These are phyloP conservation scores for Aspergillus sp. DNA, from an alignment of 2,329 filamentous ascomycete genomes.

Conservation along the genomic window DNA sequence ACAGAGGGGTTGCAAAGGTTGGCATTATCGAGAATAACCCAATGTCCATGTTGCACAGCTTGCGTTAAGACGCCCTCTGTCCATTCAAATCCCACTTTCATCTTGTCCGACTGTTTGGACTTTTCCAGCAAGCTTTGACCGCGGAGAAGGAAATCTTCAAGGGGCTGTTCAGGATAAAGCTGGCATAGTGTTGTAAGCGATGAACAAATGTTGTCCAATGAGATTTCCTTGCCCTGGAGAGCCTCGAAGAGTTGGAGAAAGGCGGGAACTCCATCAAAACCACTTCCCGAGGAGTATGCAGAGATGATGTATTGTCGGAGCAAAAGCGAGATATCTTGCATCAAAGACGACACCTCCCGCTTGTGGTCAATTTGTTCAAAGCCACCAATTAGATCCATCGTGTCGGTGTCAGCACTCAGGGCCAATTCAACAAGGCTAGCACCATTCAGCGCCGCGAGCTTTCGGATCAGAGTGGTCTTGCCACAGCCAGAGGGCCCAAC, in stretches of 20 bases:
- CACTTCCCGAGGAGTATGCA: slow-evolving; percentile 24
- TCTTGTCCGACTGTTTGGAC: slow-evolving; percentile 60
- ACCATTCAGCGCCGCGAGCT: slow-evolving; percentile 77
- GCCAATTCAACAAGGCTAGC: slow-evolving; percentile 77
- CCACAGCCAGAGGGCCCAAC: slow-evolving; percentile 83
- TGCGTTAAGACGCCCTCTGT: slow-evolving; percentile 89
- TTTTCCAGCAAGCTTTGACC: slow-evolving; percentile 53
- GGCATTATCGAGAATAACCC: slow-evolving; percentile 94
- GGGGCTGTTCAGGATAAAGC: slow-evolving; percentile 46
- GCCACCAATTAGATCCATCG: slow-evolving; percentile 94
- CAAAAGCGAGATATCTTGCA: slow-evolving; percentile 54
- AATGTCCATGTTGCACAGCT: slow-evolving; percentile 80
- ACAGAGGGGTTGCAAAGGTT: slow-evolving; percentile 96
- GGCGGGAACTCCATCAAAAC: slow-evolving; percentile 19
- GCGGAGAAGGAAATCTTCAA: slow-evolving; percentile 51
- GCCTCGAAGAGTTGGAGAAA: slow-evolving; percentile 35
- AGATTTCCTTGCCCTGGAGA: slow-evolving; percentile 28
- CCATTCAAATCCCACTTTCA: slow-evolving; percentile 83
- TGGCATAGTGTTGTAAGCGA: slow-evolving; percentile 36
- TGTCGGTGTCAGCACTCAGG: slow-evolving; percentile 92
- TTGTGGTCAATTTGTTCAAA: slow-evolving; percentile 91
- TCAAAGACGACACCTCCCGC: slow-evolving; percentile 65
- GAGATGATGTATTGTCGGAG: slow-evolving; percentile 46
- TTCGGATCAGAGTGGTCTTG: slow-evolving; percentile 77
- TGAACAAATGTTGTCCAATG: slow-evolving; percentile 30